These are phyloP conservation scores for Cercospora zeae-maydis DNA, from an alignment of 2,329 filamentous ascomycete genomes.

Conservation along the genomic window DNA sequence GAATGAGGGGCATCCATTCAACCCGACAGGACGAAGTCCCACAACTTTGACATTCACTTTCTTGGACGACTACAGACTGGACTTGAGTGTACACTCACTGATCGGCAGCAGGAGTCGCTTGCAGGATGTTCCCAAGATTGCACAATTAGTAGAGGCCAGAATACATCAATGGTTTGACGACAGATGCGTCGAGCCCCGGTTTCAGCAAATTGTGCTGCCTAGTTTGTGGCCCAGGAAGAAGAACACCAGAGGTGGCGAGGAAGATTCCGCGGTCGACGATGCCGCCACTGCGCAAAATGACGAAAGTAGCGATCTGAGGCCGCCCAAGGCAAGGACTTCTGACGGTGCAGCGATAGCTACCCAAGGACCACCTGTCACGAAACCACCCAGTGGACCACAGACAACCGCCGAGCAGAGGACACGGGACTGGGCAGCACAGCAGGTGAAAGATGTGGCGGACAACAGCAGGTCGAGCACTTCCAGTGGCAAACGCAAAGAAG, in stretches of 20 bases:
- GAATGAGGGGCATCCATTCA: constrained; percentile 35
- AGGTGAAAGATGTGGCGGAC: constrained; percentile 17
- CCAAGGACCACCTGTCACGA: constrained; percentile 4
- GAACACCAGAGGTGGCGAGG: constrained; percentile 72
- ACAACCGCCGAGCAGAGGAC: constrained; percentile 37
- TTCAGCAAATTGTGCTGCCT: constrained; percentile 80
- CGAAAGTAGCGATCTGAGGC: constrained; percentile 15
- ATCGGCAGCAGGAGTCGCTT: constrained; percentile 75
- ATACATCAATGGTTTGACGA: constrained; percentile 87
- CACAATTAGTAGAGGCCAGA: constrained; percentile 73
- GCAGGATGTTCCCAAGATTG: constrained; percentile 85
- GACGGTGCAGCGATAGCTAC: constrained; percentile 6
- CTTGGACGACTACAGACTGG: constrained; percentile 78
- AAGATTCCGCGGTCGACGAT: constrained; percentile 47
- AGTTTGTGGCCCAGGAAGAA: constrained; percentile 80
- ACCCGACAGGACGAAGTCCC: constrained; percentile 43
- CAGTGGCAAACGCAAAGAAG: constrained; percentile 12
- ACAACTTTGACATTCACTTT: constrained; percentile 96
- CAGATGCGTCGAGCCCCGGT: constrained; percentile 77
- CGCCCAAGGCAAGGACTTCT: constrained; percentile 16
- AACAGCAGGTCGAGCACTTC: constrained; percentile 9
- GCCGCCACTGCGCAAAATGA: constrained; percentile 17
- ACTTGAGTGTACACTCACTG: constrained; percentile 75
- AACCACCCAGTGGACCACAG: constrained; percentile 15
- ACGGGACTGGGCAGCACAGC: constrained; percentile 35